Evolutionary conservation across 768 basidiomycete genomes (phyloP), one percentile per base, ranked within the genome.

Genomic region (Xerocomellus intermedius): DNA sequence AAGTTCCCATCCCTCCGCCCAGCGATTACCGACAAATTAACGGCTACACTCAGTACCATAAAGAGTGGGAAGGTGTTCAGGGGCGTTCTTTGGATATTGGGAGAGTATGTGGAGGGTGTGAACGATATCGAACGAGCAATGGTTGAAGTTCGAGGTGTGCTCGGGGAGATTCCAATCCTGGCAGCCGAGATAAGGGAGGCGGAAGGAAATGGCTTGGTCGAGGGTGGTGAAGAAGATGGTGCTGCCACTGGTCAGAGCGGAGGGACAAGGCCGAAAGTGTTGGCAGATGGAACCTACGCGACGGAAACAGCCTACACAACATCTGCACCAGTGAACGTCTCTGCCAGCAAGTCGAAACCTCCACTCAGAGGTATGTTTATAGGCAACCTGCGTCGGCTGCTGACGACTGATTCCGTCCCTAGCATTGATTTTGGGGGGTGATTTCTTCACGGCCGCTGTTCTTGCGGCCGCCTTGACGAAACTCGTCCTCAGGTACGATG

Each of bases 81-180:
- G 5, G 97, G 96, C 8, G 82, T 98, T 17, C 81, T 98, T 45
- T 98, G 97, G 96, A 97, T 98, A 60, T 79, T 98, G n/a, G 96
- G 97, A 58, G 96, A 98, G 74, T 99, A 98, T 63, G 86, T 91
- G 37, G 83, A 86, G 58, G 73, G 77, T 5, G 73, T 80, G 46
- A 54, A 72, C 51, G 91, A 91, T 55, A 91, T 98, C 57, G 79
- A 85, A 55, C 77, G 72, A 42, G 80, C 86, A 2, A 85, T 97
- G 80, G 76, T 77, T 44, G 90, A 92, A 69, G 78, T 98, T 42
- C 79, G 94, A 52, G 85, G 86, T 66, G 87, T 92, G 14, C 73
- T 99, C 35, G 96, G 97, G 14, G 97, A 99, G 75, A 89, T 99
- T n/a, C 97, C 97, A 6, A 98, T 99, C 51, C 74, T 98, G 43